Conservation (phyloP, 208 protist species). For the Crithidia fasciculata region DNA sequence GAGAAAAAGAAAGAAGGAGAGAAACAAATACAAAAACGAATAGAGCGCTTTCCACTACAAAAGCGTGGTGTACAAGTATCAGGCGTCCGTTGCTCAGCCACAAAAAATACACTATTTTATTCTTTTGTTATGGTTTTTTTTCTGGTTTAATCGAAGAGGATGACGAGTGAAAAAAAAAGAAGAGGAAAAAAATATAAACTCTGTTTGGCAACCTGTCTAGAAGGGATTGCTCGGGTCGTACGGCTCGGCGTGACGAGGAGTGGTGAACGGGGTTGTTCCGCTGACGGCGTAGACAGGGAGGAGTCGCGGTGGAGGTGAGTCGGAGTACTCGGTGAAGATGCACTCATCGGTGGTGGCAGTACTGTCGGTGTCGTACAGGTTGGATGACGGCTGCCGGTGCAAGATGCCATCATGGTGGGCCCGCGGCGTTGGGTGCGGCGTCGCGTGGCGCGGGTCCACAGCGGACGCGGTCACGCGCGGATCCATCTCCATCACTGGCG, state of each 20-base stretch:
- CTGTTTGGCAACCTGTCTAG: background rate
- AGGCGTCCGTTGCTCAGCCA: too few species aligned
- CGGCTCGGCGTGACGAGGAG: background rate
- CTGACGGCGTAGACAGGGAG: background rate
- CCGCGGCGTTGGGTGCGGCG: too few species aligned
- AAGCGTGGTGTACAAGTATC: too few species aligned
- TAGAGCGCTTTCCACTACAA: too few species aligned
- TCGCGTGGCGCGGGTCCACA: too few species aligned
- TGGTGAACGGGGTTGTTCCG: slow-evolving; percentile 2
- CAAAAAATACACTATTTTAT: too few species aligned
- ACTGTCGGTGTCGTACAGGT: slow-evolving; percentile 6
- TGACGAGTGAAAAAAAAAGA: background rate
- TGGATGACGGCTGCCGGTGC: background rate
- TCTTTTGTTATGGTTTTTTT: too few species aligned
- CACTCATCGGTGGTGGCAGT: slow-evolving; percentile 11
- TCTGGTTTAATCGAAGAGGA: background rate
- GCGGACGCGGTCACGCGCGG: too few species aligned
- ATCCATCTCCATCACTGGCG: too few species aligned
- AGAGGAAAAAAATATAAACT: background rate
- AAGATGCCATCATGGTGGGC: background rate
- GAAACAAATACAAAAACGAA: background rate
- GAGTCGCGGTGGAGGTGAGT: slow-evolving; percentile 5
- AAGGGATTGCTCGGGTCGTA: slow-evolving; percentile 4
- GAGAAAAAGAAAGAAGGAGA: background rate
- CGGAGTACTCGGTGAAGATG: slow-evolving; percentile 7